Percentiles rank a stretch among this genome's conserved stretches.
phyloP scores from a whole-genome alignment of 2,329 filamentous ascomycete genomes.

The Fusarium staphyleae region DNA sequence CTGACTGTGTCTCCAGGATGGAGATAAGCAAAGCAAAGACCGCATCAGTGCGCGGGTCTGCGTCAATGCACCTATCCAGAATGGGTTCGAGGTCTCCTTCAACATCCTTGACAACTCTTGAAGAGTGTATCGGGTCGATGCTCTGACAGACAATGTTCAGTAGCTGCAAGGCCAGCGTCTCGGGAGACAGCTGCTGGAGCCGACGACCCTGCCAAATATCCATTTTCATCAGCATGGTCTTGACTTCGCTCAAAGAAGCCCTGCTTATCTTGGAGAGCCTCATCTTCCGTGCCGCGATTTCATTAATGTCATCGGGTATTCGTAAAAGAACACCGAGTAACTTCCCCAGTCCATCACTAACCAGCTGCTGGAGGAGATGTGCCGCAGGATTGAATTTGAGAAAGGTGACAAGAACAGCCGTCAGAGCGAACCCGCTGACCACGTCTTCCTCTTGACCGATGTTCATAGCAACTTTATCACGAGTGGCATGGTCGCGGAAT shows the following conservation, averaged over 20 bases:
- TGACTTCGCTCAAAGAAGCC: slow-evolving; percentile 61
- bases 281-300: slow-evolving; percentile 68
- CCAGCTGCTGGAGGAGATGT: slow-evolving; percentile 65
- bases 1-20: slow-evolving; percentile 48
- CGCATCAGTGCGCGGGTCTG: slow-evolving; percentile 37
- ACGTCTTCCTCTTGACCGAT: slow-evolving; percentile 66
- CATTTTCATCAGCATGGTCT: slow-evolving; percentile 58
- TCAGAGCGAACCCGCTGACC: slow-evolving; percentile 68
- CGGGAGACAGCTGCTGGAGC: slow-evolving; percentile 64
- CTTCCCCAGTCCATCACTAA: slow-evolving; percentile 59
- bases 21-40: slow-evolving; percentile 55
- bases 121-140: slow-evolving; percentile 41
- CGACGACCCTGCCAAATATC: slow-evolving; percentile 66
- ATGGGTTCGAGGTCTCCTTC: slow-evolving; percentile 39
- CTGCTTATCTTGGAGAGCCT: slow-evolving; percentile 73
- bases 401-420: slow-evolving; percentile 69
- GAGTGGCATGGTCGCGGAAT: slow-evolving; percentile 77
- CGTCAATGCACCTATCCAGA: slow-evolving; percentile 31
- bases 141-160: slow-evolving; percentile 55
- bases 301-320: slow-evolving; percentile 61
- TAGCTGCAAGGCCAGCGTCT: slow-evolving; percentile 68
- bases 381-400: slow-evolving; percentile 66
- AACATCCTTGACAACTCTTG: slow-evolving; percentile 42
- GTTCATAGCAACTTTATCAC: slow-evolving; percentile 70
- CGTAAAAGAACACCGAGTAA: slow-evolving; percentile 64